Conservation (phyloP, 108 stramenopile genomes). For the Aurantiochytrium sp. region DNA sequence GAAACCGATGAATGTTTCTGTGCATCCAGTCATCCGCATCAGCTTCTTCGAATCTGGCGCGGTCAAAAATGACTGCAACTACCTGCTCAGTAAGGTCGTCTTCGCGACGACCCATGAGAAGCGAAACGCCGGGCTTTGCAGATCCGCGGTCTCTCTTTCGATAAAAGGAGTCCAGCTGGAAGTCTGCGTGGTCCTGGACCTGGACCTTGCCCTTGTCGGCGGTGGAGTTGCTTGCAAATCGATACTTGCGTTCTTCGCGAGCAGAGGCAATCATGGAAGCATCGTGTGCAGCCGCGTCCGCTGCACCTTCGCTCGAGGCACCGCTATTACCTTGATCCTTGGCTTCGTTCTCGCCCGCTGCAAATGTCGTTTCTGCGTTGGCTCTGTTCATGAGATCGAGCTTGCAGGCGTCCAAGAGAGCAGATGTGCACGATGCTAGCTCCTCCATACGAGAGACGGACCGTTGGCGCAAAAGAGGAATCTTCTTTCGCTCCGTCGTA, state of each 20-base stretch:
- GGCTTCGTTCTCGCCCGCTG: not conserved
- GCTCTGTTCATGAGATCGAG: not conserved
- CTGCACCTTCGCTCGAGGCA: no score
- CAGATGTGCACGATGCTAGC: not conserved
- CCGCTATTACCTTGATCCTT: not conserved
- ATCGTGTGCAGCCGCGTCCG: no score
- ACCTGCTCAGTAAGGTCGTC: slow-evolving; percentile 1
- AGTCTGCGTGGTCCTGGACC: not conserved
- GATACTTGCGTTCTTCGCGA: not conserved
- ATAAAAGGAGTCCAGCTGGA: slow-evolving; percentile 2
- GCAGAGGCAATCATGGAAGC: no score
- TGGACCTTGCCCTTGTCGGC: not conserved
- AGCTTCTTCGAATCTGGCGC: not conserved
- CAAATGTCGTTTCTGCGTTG: not conserved
- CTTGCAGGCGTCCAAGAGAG: not conserved
- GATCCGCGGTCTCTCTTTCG: not conserved
- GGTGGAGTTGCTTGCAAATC: not conserved
- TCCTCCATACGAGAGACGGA: not conserved
- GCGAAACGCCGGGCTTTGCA: not conserved
- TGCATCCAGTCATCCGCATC: not conserved
- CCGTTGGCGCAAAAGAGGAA: not conserved
- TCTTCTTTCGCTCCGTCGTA: no score
- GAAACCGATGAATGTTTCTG: not conserved
- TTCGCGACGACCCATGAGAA: not conserved
- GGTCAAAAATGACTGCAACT: not conserved